A percentile compares a stretch with the other conserved stretches of the same genome.
phyloP scores from a whole-genome alignment of 2,329 filamentous ascomycete species.

The Alternaria conjuncta region DNA sequence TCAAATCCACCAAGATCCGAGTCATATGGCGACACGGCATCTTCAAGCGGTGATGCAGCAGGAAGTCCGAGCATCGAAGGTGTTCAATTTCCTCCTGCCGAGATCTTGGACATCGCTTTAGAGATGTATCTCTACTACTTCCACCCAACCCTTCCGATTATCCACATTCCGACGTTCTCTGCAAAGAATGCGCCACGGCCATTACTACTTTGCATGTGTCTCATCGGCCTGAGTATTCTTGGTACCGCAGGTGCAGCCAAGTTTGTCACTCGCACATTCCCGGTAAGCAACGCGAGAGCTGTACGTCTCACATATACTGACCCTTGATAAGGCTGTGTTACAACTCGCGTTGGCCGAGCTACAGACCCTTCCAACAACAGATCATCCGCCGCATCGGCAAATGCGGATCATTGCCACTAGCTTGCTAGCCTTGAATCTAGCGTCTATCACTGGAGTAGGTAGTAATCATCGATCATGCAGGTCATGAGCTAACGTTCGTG shows the following conservation, averaged over 20 bases:
- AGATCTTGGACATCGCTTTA: conserved; percentile 61
- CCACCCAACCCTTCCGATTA: conserved; percentile 60
- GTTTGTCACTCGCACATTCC: conserved; percentile 58
- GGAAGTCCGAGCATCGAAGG: conserved; percentile 35
- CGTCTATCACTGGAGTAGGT: conserved; percentile 57
- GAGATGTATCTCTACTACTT: conserved; percentile 63
- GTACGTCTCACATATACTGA: not conserved
- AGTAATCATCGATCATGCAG: too few relatives aligned
- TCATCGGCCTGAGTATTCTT: conserved; percentile 60
- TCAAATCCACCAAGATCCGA: conserved; percentile 28
- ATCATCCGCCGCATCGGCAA: conserved; percentile 50
- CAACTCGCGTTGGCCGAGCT: conserved; percentile 54
- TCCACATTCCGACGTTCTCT: conserved; percentile 61
- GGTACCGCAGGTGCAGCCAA: conserved; percentile 59
- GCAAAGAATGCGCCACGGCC: conserved; percentile 56
- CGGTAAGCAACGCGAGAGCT: conserved; percentile 28
- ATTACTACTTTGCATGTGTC: conserved; percentile 60
- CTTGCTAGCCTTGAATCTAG: conserved; percentile 57
- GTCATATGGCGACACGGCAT: conserved; percentile 40
- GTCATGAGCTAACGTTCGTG: conserved; percentile 10
- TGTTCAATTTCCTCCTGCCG: conserved; percentile 55
- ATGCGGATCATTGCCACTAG: conserved; percentile 57
- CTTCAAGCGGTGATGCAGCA: conserved; percentile 39
- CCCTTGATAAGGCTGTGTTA: conserved; percentile 32
- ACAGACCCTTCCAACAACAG: conserved; percentile 50